phyloP scores from a whole-genome alignment of 495 filamentous ascomycete species.

The Lophium mytilinum region DNA sequence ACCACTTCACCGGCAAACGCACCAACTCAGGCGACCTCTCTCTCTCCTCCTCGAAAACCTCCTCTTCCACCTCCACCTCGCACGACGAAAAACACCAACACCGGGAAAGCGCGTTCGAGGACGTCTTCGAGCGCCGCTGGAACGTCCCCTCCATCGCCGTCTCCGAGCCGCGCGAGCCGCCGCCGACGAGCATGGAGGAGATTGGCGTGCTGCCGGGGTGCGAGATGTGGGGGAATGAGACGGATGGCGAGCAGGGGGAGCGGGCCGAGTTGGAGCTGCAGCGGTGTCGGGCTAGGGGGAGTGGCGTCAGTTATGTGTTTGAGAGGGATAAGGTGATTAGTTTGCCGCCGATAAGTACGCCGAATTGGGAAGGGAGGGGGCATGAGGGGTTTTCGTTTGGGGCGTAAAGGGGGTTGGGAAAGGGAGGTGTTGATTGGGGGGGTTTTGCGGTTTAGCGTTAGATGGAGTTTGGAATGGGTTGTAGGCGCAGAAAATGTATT shows the following conservation, averaged over 20 bases:
- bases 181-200: neutral
- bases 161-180: neutral
- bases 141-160: neutral
- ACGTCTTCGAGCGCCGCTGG: neutral
- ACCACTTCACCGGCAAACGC: neutral
- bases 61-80: no score
- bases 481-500: no score
- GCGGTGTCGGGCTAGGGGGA: no score
- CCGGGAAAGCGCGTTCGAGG: no score
- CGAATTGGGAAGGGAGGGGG: neutral
- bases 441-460: no score
- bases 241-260: neutral
- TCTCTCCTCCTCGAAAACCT: no score
- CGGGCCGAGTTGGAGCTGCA: neutral
- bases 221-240: neutral
- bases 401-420: no score
- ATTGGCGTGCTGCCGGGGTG: neutral
- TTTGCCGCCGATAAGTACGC: neutral
- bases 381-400: neutral
- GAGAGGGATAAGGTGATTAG: neutral
- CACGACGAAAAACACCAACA: no score
- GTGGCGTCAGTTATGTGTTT: neutral
- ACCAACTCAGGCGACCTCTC: neutral
- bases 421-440: no score
- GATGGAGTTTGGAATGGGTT: no score